phyloP scores from a whole-genome alignment of 257 asterid species.

The Cruciata laevipes region DNA sequence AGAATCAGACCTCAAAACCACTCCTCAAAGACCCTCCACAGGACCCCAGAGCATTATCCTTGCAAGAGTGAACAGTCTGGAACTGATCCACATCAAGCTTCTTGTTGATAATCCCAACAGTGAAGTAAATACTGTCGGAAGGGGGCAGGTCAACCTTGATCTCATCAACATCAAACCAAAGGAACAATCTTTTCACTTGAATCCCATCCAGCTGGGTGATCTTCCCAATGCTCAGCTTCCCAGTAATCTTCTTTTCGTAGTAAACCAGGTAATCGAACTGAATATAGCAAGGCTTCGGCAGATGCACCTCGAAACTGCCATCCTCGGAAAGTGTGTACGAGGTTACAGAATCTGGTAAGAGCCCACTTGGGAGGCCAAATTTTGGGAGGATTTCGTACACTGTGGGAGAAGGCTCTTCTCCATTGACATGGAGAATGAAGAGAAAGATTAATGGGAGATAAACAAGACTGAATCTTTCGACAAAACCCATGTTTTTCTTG shows the following conservation, averaged over 20 bases:
- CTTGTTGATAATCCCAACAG: slow-evolving; percentile 82
- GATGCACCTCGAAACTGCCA: slow-evolving; percentile 60
- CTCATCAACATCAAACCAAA: slow-evolving; percentile 87
- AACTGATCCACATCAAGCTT: slow-evolving; percentile 75
- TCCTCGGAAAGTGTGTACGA: slow-evolving; percentile 61
- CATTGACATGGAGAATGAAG: slow-evolving; percentile 9
- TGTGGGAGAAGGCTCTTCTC: slow-evolving; percentile 30
- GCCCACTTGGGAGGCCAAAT: slow-evolving; percentile 82
- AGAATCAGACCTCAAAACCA: slow-evolving; percentile 44
- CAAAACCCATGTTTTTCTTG: slow-evolving; percentile 19
- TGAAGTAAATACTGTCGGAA: slow-evolving; percentile 62
- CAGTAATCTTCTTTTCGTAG: slow-evolving; percentile 65
- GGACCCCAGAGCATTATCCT: slow-evolving; percentile 32
- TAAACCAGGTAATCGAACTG: slow-evolving; percentile 76
- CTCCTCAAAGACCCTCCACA: slow-evolving; percentile 30
- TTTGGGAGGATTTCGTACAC: slow-evolving; percentile 56
- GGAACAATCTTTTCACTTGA: slow-evolving; percentile 62
- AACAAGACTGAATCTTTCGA: slow-evolving; percentile 12
- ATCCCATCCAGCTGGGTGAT: slow-evolving; percentile 63
- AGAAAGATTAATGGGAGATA: slow-evolving; percentile 2
- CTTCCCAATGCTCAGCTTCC: slow-evolving; percentile 63
- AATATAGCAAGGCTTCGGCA: slow-evolving; percentile 62
- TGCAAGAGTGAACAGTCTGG: slow-evolving; percentile 66
- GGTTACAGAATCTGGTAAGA: slow-evolving; percentile 69
- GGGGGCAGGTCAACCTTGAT: slow-evolving; percentile 88